Conservation (phyloP, 148 eudicot species). For the Rhododendron williamsianum region DNA sequence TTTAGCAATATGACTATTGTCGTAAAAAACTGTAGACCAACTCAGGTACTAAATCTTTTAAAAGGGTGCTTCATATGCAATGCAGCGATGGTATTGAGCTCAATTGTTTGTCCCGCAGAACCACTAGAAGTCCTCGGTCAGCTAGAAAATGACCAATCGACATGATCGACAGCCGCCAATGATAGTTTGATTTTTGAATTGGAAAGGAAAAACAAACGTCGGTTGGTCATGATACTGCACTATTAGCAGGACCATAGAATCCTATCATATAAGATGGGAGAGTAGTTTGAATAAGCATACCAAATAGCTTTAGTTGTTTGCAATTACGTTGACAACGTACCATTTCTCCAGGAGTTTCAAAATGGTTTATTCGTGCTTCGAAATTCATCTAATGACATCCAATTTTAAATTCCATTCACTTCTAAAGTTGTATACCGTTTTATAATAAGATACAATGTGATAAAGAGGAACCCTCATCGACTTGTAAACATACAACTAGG, state of each 20-base stretch:
- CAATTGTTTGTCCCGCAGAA: neutral
- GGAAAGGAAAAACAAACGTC: neutral
- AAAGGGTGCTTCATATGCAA: neutral
- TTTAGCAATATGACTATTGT: neutral
- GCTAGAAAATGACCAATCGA: neutral
- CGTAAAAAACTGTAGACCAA: neutral
- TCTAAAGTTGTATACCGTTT: neutral
- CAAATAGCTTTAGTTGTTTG: no score
- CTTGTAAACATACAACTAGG: neutral
- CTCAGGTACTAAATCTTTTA: neutral
- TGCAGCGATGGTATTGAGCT: neutral
- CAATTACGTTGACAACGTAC: neutral
- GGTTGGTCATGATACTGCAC: neutral
- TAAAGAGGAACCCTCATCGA: neutral
- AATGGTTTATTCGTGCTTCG: neutral
- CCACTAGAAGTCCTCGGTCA: neutral
- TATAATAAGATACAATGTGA: neutral
- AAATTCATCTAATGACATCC: neutral
- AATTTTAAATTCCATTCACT: neutral
- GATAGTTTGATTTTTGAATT: neutral
- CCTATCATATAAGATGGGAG: neutral
- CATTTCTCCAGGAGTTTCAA: neutral
- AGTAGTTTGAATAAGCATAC: neutral
- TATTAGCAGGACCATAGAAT: neutral
- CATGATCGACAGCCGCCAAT: neutral